phyloP scores from a whole-genome alignment of 371 early-diverging fungal genomes.

The Mucor indicus region DNA sequence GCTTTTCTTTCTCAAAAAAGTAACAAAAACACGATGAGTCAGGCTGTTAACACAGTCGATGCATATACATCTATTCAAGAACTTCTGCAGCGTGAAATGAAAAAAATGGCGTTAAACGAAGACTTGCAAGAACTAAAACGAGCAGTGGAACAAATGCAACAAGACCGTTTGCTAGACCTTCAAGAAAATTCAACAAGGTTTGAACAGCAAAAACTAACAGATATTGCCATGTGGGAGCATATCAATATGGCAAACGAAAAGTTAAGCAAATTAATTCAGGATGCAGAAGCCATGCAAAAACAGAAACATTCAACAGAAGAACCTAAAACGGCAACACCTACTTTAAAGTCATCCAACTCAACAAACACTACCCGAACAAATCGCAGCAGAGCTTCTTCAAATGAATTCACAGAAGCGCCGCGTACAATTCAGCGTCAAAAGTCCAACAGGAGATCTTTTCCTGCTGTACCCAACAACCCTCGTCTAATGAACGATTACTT shows the following conservation, averaged over 20 bases:
- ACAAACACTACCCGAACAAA: too few relatives aligned
- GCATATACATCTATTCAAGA: not conserved
- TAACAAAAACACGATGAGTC: not conserved
- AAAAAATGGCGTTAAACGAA: slow-evolving; percentile 13
- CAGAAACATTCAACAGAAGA: not conserved
- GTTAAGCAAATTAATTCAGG: too few relatives aligned
- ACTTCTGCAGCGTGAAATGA: slow-evolving; percentile 3
- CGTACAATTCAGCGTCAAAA: too few relatives aligned
- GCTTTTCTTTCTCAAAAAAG: slow-evolving; percentile 4
- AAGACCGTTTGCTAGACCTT: slow-evolving; percentile 6
- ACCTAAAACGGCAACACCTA: too few relatives aligned
- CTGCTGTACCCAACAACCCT: too few relatives aligned
- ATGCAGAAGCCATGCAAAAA: slow-evolving; percentile 1
- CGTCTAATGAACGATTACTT: too few relatives aligned
- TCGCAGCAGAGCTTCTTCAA: not conserved
- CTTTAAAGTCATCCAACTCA: too few relatives aligned
- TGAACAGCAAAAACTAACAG: slow-evolving; percentile 12
- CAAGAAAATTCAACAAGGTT: slow-evolving; percentile 12
- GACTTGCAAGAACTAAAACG: slow-evolving; percentile 16
- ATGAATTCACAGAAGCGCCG: not conserved
- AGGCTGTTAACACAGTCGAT: not conserved
- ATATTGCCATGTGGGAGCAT: slow-evolving; percentile 12
- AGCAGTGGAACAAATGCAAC: slow-evolving; percentile 11
- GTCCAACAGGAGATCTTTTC: too few relatives aligned
- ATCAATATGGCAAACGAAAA: slow-evolving; percentile 10